Percentiles rank a stretch among this genome's conserved stretches.
These are phyloP conservation scores for Canavalia ensiformis DNA, from an alignment of 306 rosid species.

Conservation along the genomic window DNA sequence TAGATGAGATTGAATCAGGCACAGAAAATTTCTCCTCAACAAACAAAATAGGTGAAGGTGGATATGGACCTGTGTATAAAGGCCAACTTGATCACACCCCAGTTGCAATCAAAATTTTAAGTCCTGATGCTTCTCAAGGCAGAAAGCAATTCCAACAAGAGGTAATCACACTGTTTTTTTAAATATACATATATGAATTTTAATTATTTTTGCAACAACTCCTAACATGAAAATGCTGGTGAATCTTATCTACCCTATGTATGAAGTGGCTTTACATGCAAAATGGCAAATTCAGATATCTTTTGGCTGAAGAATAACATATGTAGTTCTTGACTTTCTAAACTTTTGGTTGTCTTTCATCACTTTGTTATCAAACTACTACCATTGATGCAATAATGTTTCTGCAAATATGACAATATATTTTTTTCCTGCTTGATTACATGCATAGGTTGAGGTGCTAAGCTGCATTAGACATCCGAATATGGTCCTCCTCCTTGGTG, in stretches of 20 bases:
- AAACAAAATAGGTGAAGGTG: conserved; percentile 92
- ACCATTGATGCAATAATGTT: background rate
- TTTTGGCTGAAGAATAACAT: background rate
- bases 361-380: conserved; percentile 3
- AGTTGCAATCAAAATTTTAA: conserved; percentile 91
- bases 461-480: conserved; percentile 89
- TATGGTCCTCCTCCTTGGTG: conserved; percentile 98
- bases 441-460: conserved; percentile 84
- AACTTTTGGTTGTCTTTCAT: background rate
- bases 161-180: conserved; percentile 53
- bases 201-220: background rate
- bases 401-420: conserved; percentile 27
- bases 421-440: conserved; percentile 8
- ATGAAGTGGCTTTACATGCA: conserved; percentile 12
- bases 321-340: background rate
- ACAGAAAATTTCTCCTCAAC: conserved; percentile 65
- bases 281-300: background rate
- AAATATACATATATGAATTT: background rate
- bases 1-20: conserved; percentile 82
- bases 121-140: conserved; percentile 92
- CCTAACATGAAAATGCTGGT: background rate
- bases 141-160: conserved; percentile 93
- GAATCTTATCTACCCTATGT: background rate
- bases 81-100: conserved; percentile 90
- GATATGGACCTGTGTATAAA: conserved; percentile 94